Evolutionary conservation across 1,284 basidiomycete species (phyloP).

Genomic region (Malassezia dermatis): DNA sequence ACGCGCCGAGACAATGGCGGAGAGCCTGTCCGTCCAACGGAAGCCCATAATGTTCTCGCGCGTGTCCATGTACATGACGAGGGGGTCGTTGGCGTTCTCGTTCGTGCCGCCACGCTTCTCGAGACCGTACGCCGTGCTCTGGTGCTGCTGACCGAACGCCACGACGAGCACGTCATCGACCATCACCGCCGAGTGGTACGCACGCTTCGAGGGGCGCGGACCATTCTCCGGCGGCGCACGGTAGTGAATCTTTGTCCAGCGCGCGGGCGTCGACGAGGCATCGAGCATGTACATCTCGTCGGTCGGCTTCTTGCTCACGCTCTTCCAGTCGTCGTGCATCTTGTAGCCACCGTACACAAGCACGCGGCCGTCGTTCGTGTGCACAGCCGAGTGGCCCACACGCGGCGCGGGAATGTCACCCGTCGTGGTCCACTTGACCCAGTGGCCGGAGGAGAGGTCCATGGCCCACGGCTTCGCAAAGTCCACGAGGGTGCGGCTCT

Average conservation of each 20-base stretch:
- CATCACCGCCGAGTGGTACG: slow-evolving; percentile 45
- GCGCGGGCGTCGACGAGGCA: slow-evolving; percentile 23
- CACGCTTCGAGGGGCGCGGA: slow-evolving; percentile 20
- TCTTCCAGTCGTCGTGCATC: slow-evolving; percentile 9
- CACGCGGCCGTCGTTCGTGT: slow-evolving; percentile 33
- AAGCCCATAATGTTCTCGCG: slow-evolving; percentile 25
- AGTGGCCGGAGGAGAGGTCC: slow-evolving; percentile 28
- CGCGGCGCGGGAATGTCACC: slow-evolving; percentile 36
- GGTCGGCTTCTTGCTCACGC: slow-evolving; percentile 20
- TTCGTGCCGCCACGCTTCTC: slow-evolving; percentile 15
- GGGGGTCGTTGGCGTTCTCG: slow-evolving; percentile 1
- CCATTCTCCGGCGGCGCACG: slow-evolving; percentile 14
- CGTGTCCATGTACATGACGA: slow-evolving; percentile 16
- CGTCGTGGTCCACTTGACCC: slow-evolving; percentile 26
- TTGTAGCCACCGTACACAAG: slow-evolving; percentile 46
- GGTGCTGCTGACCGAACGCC: slow-evolving; percentile 33
- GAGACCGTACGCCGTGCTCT: slow-evolving; percentile 10
- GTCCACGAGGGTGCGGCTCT: slow-evolving; percentile 23
- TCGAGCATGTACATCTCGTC: slow-evolving; percentile 37
- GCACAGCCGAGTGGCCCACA: slow-evolving; percentile 42
- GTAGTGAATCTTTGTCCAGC: slow-evolving; percentile 19
- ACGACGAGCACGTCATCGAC: slow-evolving; percentile 36
- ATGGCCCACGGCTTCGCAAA: slow-evolving; percentile 33
- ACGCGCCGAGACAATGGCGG: slow-evolving; percentile 23
- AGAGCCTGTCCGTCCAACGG: slow-evolving; percentile 31